Conservation (phyloP, 164 flowering plant genomes). For the Magnolia sinica region DNA sequence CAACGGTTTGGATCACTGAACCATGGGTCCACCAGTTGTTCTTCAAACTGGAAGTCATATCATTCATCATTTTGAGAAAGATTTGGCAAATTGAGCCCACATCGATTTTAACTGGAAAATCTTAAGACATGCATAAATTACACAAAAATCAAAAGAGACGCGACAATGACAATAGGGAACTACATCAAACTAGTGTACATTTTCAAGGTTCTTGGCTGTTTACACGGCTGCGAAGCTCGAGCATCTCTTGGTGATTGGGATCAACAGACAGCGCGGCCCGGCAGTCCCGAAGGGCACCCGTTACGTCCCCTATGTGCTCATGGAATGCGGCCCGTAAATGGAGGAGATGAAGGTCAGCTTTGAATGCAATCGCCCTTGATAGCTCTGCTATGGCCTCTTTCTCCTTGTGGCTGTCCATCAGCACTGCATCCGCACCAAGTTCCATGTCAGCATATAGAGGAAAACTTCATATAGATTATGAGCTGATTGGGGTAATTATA, state of each 20-base stretch:
- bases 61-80: no score
- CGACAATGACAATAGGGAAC: not conserved
- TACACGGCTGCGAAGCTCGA: constrained; percentile 88
- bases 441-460: constrained; percentile 9
- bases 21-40: no score
- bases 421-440: constrained; percentile 41
- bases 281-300: constrained; percentile 82
- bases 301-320: constrained; percentile 77
- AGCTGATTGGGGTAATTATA: not conserved
- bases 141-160: not conserved
- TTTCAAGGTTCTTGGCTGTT: constrained; percentile 80
- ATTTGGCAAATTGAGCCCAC: not conserved
- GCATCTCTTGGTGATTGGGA: constrained; percentile 93
- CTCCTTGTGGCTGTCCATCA: constrained; percentile 94
- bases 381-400: constrained; percentile 91
- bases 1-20: no score
- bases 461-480: not conserved
- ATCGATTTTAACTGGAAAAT: not conserved
- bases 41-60: no score
- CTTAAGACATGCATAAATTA: constrained; percentile 10
- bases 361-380: constrained; percentile 89
- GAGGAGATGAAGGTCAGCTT: constrained; percentile 92
- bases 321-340: constrained; percentile 94
- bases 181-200: constrained; percentile 22
- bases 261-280: constrained; percentile 95